Percentiles rank a stretch among this genome's conserved stretches.
phyloP scores from a whole-genome alignment of 371 early-diverging fungal genomes.

The Coemansia sp. region DNA sequence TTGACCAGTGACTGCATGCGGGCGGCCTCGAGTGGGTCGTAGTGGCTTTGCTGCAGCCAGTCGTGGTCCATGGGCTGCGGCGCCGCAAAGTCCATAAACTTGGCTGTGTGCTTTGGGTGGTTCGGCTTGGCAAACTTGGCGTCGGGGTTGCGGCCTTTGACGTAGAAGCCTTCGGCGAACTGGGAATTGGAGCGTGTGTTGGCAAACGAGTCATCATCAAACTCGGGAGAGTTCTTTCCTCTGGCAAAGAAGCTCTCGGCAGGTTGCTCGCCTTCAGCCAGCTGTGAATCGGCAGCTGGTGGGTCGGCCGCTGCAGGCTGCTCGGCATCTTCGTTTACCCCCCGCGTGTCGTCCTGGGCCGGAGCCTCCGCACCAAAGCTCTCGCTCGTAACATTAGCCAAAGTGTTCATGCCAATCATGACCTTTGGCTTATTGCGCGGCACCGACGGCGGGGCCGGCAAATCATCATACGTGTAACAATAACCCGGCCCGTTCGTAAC shows the following conservation, averaged over 20 bases:
- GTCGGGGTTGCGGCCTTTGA: background rate
- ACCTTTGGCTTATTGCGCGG: constrained; percentile 9
- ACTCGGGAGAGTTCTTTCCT: background rate
- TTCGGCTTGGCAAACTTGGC: no score
- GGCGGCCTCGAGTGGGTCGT: constrained; percentile 39
- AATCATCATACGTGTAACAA: constrained; percentile 52
- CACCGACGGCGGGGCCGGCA: constrained; percentile 30
- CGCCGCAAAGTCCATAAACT: constrained; percentile 27
- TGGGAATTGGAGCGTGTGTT: background rate
- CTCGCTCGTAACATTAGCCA: constrained; percentile 6
- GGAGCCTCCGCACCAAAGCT: no score
- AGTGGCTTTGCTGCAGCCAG: constrained; percentile 31
- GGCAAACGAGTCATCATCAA: background rate
- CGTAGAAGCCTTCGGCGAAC: background rate
- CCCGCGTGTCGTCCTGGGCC: background rate
- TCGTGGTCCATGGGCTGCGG: constrained; percentile 31
- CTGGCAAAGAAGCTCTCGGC: constrained; percentile 8
- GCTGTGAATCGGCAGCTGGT: background rate
- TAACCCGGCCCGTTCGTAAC: constrained; percentile 42
- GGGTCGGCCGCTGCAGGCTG: background rate
- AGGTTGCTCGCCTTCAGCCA: background rate
- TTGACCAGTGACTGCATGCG: constrained; percentile 46
- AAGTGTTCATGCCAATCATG: constrained; percentile 9
- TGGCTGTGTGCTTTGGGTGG: background rate
- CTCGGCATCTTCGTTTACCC: background rate